phyloP scores from a whole-genome alignment of 1,139 yeast species.

The Zygosaccharomyces sapae region DNA sequence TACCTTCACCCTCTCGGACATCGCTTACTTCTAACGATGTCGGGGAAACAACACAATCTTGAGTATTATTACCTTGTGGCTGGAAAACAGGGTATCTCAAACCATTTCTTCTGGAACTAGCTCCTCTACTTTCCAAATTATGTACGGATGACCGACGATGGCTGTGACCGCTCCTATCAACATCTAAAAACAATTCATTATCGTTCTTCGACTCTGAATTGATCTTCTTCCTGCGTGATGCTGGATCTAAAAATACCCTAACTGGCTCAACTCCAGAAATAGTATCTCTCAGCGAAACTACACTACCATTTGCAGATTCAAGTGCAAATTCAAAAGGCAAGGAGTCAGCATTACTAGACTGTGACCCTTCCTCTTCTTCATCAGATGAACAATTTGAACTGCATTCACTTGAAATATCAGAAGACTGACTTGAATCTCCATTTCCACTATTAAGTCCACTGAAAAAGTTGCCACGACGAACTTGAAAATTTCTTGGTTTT shows the following conservation, averaged over 20 bases:
- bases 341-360: slow-evolving; percentile 28
- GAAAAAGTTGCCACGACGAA: slow-evolving; percentile 24
- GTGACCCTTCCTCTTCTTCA: slow-evolving; percentile 11
- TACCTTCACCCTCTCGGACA: background rate
- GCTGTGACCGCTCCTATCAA: slow-evolving; percentile 16
- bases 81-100: slow-evolving; percentile 7
- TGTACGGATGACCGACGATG: slow-evolving; percentile 18
- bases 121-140: slow-evolving; percentile 8
- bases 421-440: slow-evolving; percentile 19
- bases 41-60: slow-evolving; percentile 3
- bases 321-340: slow-evolving; percentile 29
- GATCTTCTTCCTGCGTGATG: slow-evolving; percentile 5
- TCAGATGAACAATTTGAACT: slow-evolving; percentile 15
- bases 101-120: slow-evolving; percentile 12
- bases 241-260: slow-evolving; percentile 16
- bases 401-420: slow-evolving; percentile 14
- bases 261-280: slow-evolving; percentile 16
- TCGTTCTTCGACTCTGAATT: slow-evolving; percentile 5
- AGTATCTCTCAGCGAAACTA: slow-evolving; percentile 24
- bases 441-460: slow-evolving; percentile 23
- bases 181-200: slow-evolving; percentile 18
- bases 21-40: background rate
- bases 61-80: background rate
- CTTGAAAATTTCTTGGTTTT: slow-evolving; percentile 9
- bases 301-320: slow-evolving; percentile 30